Evolutionary conservation across 179 eudicot genomes (phyloP).

Genomic region (Pouteria campechiana): DNA sequence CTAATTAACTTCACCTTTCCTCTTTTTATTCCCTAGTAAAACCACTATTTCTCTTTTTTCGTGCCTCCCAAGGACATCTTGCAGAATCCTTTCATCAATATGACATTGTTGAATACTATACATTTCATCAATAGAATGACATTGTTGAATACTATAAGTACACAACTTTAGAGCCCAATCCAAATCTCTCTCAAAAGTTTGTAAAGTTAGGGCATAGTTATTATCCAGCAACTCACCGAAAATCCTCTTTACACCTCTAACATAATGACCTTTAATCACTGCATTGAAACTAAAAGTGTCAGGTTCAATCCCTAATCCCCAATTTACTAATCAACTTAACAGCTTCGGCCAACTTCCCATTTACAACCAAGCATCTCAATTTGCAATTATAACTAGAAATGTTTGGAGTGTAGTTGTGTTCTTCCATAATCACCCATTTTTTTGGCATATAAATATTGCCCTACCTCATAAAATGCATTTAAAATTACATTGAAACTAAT

Average conservation of each 20-base stretch:
- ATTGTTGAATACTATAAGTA: constrained; percentile 10
- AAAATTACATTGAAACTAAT: constrained; percentile 24
- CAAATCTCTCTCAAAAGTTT: constrained; percentile 23
- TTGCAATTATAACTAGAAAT: constrained; percentile 20
- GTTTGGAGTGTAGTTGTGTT: constrained; percentile 20
- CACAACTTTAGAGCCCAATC: constrained; percentile 31
- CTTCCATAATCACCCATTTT: constrained; percentile 32
- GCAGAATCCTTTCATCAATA: constrained; percentile 16
- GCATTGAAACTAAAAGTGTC: constrained; percentile 18
- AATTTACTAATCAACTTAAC: constrained; percentile 19
- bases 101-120: too few relatives aligned
- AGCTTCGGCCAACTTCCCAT: constrained; percentile 17
- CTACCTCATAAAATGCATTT: constrained; percentile 12
- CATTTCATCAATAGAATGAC: constrained; percentile 2
- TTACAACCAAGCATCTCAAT: constrained; percentile 18
- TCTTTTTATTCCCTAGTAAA: too few relatives aligned
- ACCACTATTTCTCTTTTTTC: too few relatives aligned
- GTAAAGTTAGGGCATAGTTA: constrained; percentile 9
- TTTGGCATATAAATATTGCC: constrained; percentile 14
- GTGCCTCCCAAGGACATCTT: constrained; percentile 36
- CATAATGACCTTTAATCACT: constrained; percentile 21
- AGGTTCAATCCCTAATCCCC: constrained; percentile 14
- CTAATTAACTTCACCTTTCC: too few relatives aligned
- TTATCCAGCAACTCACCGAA: constrained; percentile 10
- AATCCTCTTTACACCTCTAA: constrained; percentile 19